Percentiles rank a stretch among this genome's conserved stretches.
Conservation (phyloP, 208 protist genomes). For the Acanthamoeba sp. region DNA sequence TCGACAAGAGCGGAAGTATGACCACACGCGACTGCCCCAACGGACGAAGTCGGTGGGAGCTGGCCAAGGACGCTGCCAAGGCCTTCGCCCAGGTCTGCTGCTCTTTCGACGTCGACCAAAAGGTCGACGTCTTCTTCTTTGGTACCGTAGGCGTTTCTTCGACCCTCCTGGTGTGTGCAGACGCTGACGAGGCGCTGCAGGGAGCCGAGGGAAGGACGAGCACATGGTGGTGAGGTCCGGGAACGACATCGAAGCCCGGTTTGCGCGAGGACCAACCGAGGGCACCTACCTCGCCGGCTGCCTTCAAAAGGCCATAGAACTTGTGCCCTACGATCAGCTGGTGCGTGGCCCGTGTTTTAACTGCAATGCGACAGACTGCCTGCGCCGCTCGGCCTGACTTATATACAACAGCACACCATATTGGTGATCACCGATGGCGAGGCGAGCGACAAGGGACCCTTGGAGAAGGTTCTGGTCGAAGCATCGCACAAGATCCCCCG, state of each 20-base stretch:
- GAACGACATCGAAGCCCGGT: constrained; percentile 9
- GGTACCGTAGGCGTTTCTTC: too few relatives aligned
- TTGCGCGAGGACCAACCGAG: constrained; percentile 19
- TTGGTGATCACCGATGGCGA: constrained; percentile 59
- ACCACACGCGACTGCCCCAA: constrained; percentile 22
- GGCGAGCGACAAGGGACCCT: constrained; percentile 4
- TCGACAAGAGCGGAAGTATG: constrained; percentile 47
- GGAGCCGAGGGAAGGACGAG: constrained; percentile 43
- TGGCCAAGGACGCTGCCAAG: constrained; percentile 59
- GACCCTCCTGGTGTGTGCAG: too few relatives aligned
- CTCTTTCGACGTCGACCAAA: background rate
- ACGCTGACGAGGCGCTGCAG: background rate
- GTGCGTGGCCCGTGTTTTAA: too few relatives aligned
- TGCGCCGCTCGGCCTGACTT: too few relatives aligned
- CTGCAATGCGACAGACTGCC: too few relatives aligned
- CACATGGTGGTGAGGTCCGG: constrained; percentile 10
- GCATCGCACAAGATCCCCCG: background rate
- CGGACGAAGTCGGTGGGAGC: constrained; percentile 10
- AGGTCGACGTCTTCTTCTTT: constrained; percentile 49
- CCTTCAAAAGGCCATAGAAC: constrained; percentile 23
- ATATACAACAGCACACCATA: constrained; percentile 55
- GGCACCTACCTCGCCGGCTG: constrained; percentile 34
- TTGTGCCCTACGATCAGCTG: constrained; percentile 1
- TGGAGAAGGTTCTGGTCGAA: background rate
- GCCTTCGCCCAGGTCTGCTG: constrained; percentile 33